Evolutionary conservation across 805 yeast species (phyloP), one percentile per base, ranked within the genome.

Genomic region (Torulaspora microellipsoides): DNA sequence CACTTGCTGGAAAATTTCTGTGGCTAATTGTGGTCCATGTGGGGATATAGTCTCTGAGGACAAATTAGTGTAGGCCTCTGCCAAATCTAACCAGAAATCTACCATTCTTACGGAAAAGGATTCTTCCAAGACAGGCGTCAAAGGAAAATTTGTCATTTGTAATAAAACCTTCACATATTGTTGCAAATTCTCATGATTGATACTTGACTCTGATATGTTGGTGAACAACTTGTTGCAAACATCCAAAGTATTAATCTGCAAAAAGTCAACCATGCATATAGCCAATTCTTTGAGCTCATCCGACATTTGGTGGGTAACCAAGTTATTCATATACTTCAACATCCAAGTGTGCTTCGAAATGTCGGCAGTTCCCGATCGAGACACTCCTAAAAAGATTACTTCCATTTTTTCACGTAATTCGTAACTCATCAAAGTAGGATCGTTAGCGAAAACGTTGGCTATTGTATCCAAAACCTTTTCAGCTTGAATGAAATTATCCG

Each of bases 51-150:
- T 55, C 12, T 65, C 65, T 36, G 68, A 70, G 14, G 66, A 60
- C 30, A 69, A 58, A 33, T 73, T 53, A 1, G 67, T 43, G 48
- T 75, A 77, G 1, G 72, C 66, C 44, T 82, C 88, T 6, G 80
- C 75, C 27, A 83, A 63, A 42, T 80, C 81, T 38, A 75, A 71
- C 95, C 95, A 85, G 55, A 85, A 82, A 28, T 77, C 76, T 8
- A 81, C 68, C 55, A 84, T 71, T 44, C 71, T 75, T 33, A 64
- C 69, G 0, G 82, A 76, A 7, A 81, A 67, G 12, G 63, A 59
- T 59, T 85, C 95, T 31, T 83, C 84, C 1, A 68, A 52, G 2
- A 80, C 69, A 0, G 93, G 83, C 5, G 61, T 48, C 2, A 82
- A 77, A 1, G 81, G 80, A 40, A 74, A 72, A 45, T 74, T 71